Base-by-base conservation (phyloP, 768 basidiomycete genomes). In the Boletus reticulatus region DNA sequence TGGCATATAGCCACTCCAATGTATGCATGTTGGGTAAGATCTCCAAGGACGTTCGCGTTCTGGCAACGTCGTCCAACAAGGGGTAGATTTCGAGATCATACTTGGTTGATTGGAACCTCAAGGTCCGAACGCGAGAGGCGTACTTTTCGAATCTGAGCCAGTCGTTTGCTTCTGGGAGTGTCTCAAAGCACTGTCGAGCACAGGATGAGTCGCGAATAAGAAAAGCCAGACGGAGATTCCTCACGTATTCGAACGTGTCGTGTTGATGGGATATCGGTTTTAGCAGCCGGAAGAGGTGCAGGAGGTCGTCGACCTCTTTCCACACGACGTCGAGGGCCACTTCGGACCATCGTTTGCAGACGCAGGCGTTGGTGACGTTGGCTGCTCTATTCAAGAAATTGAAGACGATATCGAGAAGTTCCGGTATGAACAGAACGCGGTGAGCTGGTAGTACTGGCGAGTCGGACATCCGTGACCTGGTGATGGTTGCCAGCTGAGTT, bases 271-370 rank as follows among this genome's bases (percentile, higher is more conserved):
- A 57, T 52, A 84, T 69, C 0, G 84, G 82, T 12, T 76, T 76
- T 11, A 87, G 74, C 5, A 84, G 53, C 13, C 66, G 60, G 58
- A 87, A 80, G 9, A 87, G 71, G 11, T 69, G 71, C 31, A 68
- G 50, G 1, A 83, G 65, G 56, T 80, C 74, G 48, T 74, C 67
- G 8, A 85, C 77, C 2, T 83, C 76, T 50, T 69, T 74, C 86
- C 86, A 88, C 0, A 87, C 64, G n/a, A 71, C 62, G 62, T 85
- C 80, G 52, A 87, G 67, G 1, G 84, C 81, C 24, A 82, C 67
- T 12, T 81, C 76, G 2, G 80, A 82, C 86, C 86, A 88, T 45
- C 56, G 61, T 59, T 77, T 84, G 73, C 81, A 87, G 16, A 86
- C 83, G 31, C 72, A 68, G 3, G 81, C 84, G 48, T 80, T 84